Base-by-base conservation (phyloP, 2,329 filamentous ascomycete genomes). In the Xylaria sp. region DNA sequence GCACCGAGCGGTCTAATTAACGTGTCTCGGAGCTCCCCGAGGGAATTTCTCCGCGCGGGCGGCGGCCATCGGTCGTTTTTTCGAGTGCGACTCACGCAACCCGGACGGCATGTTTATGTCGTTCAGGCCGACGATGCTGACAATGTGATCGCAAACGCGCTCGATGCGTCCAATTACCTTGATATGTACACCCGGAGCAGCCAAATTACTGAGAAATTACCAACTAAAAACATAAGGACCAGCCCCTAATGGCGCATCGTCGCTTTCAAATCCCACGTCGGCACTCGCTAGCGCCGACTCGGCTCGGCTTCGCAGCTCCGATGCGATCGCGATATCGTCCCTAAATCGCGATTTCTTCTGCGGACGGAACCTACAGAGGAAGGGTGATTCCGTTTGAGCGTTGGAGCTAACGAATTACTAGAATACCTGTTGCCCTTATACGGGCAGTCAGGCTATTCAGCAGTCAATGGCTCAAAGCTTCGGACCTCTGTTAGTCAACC, bases 51-150 rank as follows among this genome's bases (percentile, higher is more conserved):
- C 50, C 14, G 9, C 47, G 12, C 11, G 45, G n/a, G 1, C 12
- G 54, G 17, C 17, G 2, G 21, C 5, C n/a, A 17, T 11, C n/a
- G 4, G 11, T 5, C 17, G 1, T 14, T 14, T 32, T 1, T 34
- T 45, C 34, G 11, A 62, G 59, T 32, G 24, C n/a, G n/a, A n/a
- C n/a, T n/a, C 36, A 12, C 27, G 21, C 36, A 36, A 59, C n/a
- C 24, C 14, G 12, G 19, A 30, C n/a, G 17, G 21, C 17, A 32
- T 58, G 32, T 34, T 6, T 24, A 51, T 12, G 12, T 11, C n/a
- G 24, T 32, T 11, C 21, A 51, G 4, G 21, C 21, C 27, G n/a
- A 45, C 1, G 21, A 54, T 4, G 19, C 34, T n/a, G 32, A 17
- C 24, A 2, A 47, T 8, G 24, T 48, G 12, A 50, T 47, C 17